Conservation (phyloP, 2,329 filamentous ascomycete species). For the Didymella sp. region DNA sequence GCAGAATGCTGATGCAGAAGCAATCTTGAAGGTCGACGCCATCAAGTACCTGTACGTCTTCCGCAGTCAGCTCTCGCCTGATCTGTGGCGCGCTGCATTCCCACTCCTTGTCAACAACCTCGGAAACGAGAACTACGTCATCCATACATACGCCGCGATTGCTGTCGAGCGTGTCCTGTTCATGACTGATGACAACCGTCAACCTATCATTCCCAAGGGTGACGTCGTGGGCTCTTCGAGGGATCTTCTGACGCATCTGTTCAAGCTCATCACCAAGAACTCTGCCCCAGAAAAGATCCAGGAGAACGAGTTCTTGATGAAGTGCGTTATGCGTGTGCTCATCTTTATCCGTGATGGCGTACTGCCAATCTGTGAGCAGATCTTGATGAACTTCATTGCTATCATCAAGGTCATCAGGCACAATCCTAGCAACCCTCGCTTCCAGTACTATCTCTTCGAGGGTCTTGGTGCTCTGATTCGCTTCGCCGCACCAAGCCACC, state of each 20-base stretch:
- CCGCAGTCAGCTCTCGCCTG: constrained; percentile 89
- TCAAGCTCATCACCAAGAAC: constrained; percentile 88
- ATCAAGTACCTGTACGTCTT: constrained; percentile 99
- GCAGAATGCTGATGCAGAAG: constrained; percentile 72
- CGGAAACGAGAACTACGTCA: constrained; percentile 88
- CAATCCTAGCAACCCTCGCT: constrained; percentile 96
- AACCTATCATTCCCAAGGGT: constrained; percentile 78
- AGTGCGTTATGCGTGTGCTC: constrained; percentile 95
- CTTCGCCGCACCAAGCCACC: constrained; percentile 72
- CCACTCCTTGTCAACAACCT: constrained; percentile 90
- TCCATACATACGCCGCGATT: constrained; percentile 97
- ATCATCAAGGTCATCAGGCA: constrained; percentile 92
- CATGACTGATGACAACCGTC: constrained; percentile 76
- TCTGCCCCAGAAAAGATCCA: constrained; percentile 88
- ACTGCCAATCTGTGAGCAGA: constrained; percentile 73
- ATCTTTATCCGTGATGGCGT: constrained; percentile 90
- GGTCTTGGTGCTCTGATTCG: constrained; percentile 87
- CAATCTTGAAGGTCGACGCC: constrained; percentile 93
- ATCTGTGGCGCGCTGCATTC: constrained; percentile 90
- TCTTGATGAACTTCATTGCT: constrained; percentile 82
- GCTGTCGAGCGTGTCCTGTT: constrained; percentile 93
- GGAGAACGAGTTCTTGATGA: constrained; percentile 98
- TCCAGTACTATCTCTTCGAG: constrained; percentile 99
- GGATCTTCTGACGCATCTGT: constrained; percentile 86
- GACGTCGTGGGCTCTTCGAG: constrained; percentile 84